phyloP scores from a whole-genome alignment of 2,329 filamentous ascomycete species.

The Ophiocordyceps sinensis region DNA sequence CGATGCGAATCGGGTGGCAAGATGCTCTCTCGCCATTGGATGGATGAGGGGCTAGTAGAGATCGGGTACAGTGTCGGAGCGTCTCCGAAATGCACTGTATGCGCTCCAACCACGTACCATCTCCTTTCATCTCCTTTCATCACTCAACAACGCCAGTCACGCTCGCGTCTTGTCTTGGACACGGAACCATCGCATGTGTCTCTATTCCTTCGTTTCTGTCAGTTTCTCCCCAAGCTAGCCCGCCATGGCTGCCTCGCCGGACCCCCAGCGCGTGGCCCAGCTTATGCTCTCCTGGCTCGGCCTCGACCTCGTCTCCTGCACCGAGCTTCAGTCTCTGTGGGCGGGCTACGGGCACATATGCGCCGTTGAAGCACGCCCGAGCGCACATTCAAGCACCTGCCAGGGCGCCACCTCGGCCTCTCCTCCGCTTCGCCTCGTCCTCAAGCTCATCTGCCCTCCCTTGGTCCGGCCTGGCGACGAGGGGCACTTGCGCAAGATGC shows the following conservation, averaged over 20 bases:
- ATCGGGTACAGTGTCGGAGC: too few relatives aligned
- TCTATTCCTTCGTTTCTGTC: background rate
- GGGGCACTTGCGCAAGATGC: conserved; percentile 48
- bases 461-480: conserved; percentile 26
- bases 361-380: conserved; percentile 29
- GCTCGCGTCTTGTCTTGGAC: too few relatives aligned
- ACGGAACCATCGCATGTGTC: background rate
- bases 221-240: background rate
- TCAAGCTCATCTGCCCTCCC: conserved; percentile 47
- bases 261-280: conserved; percentile 20
- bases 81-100: too few relatives aligned
- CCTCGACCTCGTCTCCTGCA: conserved; percentile 24
- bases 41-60: too few relatives aligned
- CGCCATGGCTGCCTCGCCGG: background rate
- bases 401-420: conserved; percentile 1
- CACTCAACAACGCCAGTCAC: too few relatives aligned
- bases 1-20: too few relatives aligned
- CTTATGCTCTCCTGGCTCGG: conserved; percentile 23
- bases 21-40: too few relatives aligned
- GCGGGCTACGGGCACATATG: conserved; percentile 43
- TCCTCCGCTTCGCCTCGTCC: conserved; percentile 25
- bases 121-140: too few relatives aligned
- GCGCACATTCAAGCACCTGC: background rate
- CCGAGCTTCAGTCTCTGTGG: conserved; percentile 30
- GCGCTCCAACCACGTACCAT: too few relatives aligned